Evolutionary conservation across 2,329 filamentous ascomycete genomes (phyloP), one percentile per base, ranked within the genome.

Genomic region (Colletotrichum eleusines): DNA sequence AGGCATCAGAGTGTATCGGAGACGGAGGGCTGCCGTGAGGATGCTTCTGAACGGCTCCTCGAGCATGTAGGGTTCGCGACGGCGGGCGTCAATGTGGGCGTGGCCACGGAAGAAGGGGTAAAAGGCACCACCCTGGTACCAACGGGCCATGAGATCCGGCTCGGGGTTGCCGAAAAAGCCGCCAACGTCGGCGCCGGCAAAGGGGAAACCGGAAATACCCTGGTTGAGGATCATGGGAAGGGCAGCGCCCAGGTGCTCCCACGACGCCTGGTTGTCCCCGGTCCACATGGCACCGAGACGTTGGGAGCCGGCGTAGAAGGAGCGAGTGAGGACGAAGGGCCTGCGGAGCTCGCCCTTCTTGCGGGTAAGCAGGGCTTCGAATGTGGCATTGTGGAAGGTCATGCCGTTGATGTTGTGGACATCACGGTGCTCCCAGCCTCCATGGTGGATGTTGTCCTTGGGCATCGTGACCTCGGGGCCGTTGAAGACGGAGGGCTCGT

Each of bases 71-170:
- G 96, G 96, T 83, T 99, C 96, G 63, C 96, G 92, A 33, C 96
- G 92, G 55, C 96, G 94, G 48, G 96, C 93, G 78, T 99, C 96
- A 72, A 98, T 98, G 81, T 99, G 96, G 8, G 96, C 96, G 79
- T 99, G 96, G 1, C 90, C 96, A 72, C 96, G 93, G 92, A 98
- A 97, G 85, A 98, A 99, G 9, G 96, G 96, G 80, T 98, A 98
- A 86, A 97, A 99, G 66, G 94, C 93, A 73, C 96, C 96, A 42
- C 95, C 90, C 81, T 99, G 96, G 82, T 97, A 99, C 96, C 96
- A 99, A 48, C 96, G 91, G 14, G 93, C 93, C 75, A 97, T 87
- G 28, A 99, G 88, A 71, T 99, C 95, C 77, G 95, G 95, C 76
- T 93, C 93, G 0, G 96, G 96, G 81, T 99, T 98, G 66, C 96